phyloP scores from a whole-genome alignment of 768 basidiomycete species.

The Stropharia rugosoannulata region DNA sequence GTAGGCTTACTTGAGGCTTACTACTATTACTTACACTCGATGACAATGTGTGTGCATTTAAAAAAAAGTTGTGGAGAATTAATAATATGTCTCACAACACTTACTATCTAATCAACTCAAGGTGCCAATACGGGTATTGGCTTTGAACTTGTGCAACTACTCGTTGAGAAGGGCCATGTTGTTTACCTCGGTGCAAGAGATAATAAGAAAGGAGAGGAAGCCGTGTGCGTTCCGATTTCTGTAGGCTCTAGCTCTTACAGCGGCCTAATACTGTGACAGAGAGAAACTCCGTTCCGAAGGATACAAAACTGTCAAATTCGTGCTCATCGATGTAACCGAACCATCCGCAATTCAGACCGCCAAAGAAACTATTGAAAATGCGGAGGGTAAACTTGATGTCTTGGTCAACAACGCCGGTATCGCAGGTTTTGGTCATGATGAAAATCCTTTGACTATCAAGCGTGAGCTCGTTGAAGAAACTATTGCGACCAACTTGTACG shows the following conservation, averaged over 20 bases:
- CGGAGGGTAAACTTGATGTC: conserved; percentile 41
- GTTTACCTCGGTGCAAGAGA: conserved; percentile 46
- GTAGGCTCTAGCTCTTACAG: background rate
- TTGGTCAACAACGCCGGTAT: conserved; percentile 47
- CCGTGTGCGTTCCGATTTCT: conserved; percentile 27
- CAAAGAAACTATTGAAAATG: conserved; percentile 32
- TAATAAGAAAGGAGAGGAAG: conserved; percentile 35
- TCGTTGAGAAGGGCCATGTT: conserved; percentile 40
- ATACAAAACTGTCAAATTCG: conserved; percentile 28
- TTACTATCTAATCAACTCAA: no score
- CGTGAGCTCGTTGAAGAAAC: conserved; percentile 31
- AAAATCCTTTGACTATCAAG: conserved; percentile 34
- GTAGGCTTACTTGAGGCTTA: no score
- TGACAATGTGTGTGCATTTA: no score
- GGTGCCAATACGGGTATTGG: no score
- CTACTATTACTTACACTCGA: no score
- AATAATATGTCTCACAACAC: no score
- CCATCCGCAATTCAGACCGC: conserved; percentile 32
- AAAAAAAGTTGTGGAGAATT: no score
- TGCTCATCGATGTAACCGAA: conserved; percentile 41
- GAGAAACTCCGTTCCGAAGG: conserved; percentile 31
- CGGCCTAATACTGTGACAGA: conserved; percentile 12
- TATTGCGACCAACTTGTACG: conserved; percentile 44
- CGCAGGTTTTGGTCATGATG: conserved; percentile 18
- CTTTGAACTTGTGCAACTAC: conserved; percentile 40